phyloP scores from a whole-genome alignment of 192 early-diverging fungal genomes.

The Geranomyces variabilis region DNA sequence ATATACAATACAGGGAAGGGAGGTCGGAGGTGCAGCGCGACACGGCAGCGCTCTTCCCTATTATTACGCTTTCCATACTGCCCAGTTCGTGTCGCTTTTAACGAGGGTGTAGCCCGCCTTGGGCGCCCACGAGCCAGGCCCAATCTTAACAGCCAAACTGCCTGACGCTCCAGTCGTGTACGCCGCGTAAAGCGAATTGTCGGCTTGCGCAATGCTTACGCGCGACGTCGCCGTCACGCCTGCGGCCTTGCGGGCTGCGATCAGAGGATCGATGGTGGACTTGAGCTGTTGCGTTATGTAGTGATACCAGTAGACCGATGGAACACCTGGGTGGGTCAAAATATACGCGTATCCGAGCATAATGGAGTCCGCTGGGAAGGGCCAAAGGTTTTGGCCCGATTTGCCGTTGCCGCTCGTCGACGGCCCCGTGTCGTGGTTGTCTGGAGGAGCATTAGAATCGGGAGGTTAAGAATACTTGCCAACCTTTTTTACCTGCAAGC shows the following conservation, averaged over 20 bases:
- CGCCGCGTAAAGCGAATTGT: background rate
- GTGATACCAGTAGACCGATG: slow-evolving; percentile 19
- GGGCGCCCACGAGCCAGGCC: background rate
- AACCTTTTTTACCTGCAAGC: too few species aligned
- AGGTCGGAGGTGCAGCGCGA: too few species aligned
- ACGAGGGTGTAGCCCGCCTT: background rate
- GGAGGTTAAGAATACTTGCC: too few species aligned
- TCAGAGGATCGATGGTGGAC: background rate
- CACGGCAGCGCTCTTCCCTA: too few species aligned
- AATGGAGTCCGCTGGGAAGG: background rate
- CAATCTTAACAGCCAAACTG: background rate
- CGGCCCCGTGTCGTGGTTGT: slow-evolving; percentile 28
- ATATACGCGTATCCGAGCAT: slow-evolving; percentile 20
- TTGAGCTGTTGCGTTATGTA: background rate
- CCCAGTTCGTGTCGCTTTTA: too few species aligned
- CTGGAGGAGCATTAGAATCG: too few species aligned
- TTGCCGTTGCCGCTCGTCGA: background rate
- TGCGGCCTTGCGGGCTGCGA: slow-evolving; percentile 2
- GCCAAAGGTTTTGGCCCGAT: slow-evolving; percentile 13
- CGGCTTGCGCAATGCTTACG: background rate
- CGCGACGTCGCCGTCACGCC: background rate
- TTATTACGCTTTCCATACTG: too few species aligned
- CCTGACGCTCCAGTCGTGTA: background rate
- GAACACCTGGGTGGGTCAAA: slow-evolving; percentile 21
- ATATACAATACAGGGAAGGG: too few species aligned